Base-by-base conservation (phyloP, 768 basidiomycete species). In the Asterophora lycoperdoides region DNA sequence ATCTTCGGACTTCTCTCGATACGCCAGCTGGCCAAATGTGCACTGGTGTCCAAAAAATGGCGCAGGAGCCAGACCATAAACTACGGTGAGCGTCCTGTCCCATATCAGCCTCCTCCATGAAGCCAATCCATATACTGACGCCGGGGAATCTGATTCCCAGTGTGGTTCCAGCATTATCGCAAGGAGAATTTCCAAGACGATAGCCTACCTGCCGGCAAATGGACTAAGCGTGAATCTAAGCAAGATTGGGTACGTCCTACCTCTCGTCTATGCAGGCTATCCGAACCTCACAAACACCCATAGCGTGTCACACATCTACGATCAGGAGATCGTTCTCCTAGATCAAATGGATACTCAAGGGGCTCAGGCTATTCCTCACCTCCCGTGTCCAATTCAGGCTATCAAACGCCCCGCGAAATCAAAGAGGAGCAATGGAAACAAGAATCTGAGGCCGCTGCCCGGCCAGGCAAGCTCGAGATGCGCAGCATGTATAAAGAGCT, bases 221-320 rank as follows among this genome's bases (percentile, higher is more conserved):
- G 93, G 93, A 88, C 91, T 8, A 89, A 88, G 61, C 76, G 86
- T 48, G 93, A 96, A 65, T 93, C 90, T n/a, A 96, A 93, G 64
- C 86, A 91, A 67, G 86, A 86, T 55, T 96, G 93, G 93, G 86
- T 83, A 54, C 18, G 69, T 74, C 51, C 41, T 38, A 49, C n/a
- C 29, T 9, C 54, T 36, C 7, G 30, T 8, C 23, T 3, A 38
- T 53, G 8, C 44, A 37, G 35, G 32, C 39, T 33, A 14, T 43
- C 29, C 10, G 13, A 19, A 11, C 33, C 50, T 55, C 26, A 50
- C 52, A 32, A 41, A 35, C 33, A 23, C 46, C 38, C 10, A 11
- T 55, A 89, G 86, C 81, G 87, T 32, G 58, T 73, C 8, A 74
- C 73, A 7, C 78, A 66, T 63, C 66, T 68, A 45, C 74, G 62